phyloP scores from a whole-genome alignment of 495 filamentous ascomycete species.

The Penicillium steckii region DNA sequence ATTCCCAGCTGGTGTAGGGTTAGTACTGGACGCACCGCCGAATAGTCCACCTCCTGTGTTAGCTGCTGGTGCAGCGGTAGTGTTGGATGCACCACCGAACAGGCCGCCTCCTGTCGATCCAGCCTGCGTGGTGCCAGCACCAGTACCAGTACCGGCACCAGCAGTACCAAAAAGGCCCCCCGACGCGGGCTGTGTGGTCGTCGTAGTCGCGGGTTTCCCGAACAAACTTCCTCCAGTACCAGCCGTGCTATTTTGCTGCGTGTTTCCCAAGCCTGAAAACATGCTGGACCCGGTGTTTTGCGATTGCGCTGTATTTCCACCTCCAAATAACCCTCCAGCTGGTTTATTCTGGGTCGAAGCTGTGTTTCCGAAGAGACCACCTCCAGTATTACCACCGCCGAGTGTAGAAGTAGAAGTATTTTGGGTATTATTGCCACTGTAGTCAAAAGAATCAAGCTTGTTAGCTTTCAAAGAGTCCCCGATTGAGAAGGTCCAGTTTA shows the following conservation, averaged over 20 bases:
- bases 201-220: constrained; percentile 40
- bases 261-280: constrained; percentile 34
- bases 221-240: constrained; percentile 48
- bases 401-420: constrained; percentile 30
- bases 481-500: not conserved
- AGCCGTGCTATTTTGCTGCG: constrained; percentile 25
- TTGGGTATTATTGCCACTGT: constrained; percentile 27
- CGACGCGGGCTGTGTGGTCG: constrained; percentile 45
- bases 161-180: constrained; percentile 47
- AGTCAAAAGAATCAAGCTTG: not conserved
- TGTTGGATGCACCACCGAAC: constrained; percentile 33
- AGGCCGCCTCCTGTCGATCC: constrained; percentile 33
- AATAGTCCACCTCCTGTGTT: constrained; percentile 9
- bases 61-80: constrained; percentile 32
- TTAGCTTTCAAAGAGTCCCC: not conserved
- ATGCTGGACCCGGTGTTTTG: constrained; percentile 41
- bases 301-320: constrained; percentile 30
- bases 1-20: not conserved
- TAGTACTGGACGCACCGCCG: not conserved
- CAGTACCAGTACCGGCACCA: constrained; percentile 32
- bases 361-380: constrained; percentile 40
- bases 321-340: constrained; percentile 50
- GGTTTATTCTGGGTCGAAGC: constrained; percentile 35
- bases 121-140: constrained; percentile 13
- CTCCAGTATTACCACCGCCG: constrained; percentile 26